Evolutionary conservation across 352 stramenopile species (phyloP).

Genomic region (Albugo laibachii): DNA sequence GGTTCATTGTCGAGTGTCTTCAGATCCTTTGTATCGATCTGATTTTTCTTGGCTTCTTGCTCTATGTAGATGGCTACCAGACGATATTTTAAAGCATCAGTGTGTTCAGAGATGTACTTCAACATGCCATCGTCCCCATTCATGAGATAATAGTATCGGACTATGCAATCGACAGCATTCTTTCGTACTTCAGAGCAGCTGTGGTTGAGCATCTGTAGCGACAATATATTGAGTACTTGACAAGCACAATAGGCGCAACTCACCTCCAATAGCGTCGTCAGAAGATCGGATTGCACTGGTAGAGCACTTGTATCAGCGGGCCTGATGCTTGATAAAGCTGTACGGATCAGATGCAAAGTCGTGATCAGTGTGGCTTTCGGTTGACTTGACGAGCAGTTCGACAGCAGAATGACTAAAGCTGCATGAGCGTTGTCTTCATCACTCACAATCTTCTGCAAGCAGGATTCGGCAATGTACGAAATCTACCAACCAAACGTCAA

Average conservation of each 20-base stretch:
- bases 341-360: not conserved
- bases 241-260: conserved; percentile 14
- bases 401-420: too few relatives aligned
- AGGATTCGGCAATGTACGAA: too few relatives aligned
- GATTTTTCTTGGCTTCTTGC: conserved; percentile 4
- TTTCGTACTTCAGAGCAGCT: conserved; percentile 45
- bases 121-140: conserved; percentile 20
- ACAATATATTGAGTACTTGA: too few relatives aligned
- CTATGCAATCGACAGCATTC: conserved; percentile 35
- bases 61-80: conserved; percentile 64
- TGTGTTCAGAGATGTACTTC: conserved; percentile 22
- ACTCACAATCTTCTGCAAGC: too few relatives aligned
- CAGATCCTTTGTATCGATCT: too few relatives aligned
- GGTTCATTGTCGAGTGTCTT: too few relatives aligned
- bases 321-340: not conserved
- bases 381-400: not conserved
- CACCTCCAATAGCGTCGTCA: conserved; percentile 11
- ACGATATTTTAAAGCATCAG: conserved; percentile 28
- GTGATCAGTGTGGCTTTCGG: not conserved
- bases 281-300: conserved; percentile 8
- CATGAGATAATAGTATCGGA: conserved; percentile 37
- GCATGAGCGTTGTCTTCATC: too few relatives aligned
- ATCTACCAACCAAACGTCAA: too few relatives aligned
- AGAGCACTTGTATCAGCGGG: conserved; percentile 2
- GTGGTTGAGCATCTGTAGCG: conserved; percentile 17